Evolutionary conservation across 371 early-diverging fungal genomes (phyloP).

Genomic region (Gilbertella persicaria): DNA sequence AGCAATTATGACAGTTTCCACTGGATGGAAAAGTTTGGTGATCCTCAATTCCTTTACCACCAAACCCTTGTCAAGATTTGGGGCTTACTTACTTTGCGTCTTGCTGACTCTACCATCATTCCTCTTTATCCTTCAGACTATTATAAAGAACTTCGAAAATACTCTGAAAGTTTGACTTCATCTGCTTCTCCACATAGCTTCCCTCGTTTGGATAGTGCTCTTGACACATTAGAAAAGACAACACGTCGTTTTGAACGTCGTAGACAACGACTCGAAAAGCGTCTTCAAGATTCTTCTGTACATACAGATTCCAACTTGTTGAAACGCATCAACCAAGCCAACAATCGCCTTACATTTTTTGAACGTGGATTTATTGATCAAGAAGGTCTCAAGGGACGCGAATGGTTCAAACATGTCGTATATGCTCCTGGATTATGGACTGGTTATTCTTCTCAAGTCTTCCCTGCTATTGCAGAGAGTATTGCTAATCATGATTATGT

Average conservation of each 20-base stretch:
- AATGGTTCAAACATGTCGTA: constrained; percentile 68
- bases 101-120: constrained; percentile 37
- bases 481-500: constrained; percentile 34
- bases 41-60: constrained; percentile 64
- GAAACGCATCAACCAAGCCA: constrained; percentile 30
- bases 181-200: constrained; percentile 12
- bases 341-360: constrained; percentile 47
- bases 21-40: constrained; percentile 68
- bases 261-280: constrained; percentile 5
- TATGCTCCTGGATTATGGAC: constrained; percentile 61
- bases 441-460: constrained; percentile 52
- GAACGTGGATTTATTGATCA: constrained; percentile 62
- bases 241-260: constrained; percentile 11
- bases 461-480: constrained; percentile 58
- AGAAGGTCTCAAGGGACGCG: constrained; percentile 55
- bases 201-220: constrained; percentile 9
- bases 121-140: constrained; percentile 45
- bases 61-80: constrained; percentile 45
- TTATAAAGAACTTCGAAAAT: constrained; percentile 16
- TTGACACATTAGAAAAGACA: constrained; percentile 6
- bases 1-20: constrained; percentile 65
- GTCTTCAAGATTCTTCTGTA: constrained; percentile 7
- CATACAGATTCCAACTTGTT: constrained; percentile 7
- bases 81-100: constrained; percentile 39
- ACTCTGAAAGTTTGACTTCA: constrained; percentile 1